These are phyloP conservation scores for Inonotus obliquus DNA, from an alignment of 1,284 basidiomycete genomes.

Conservation along the genomic window DNA sequence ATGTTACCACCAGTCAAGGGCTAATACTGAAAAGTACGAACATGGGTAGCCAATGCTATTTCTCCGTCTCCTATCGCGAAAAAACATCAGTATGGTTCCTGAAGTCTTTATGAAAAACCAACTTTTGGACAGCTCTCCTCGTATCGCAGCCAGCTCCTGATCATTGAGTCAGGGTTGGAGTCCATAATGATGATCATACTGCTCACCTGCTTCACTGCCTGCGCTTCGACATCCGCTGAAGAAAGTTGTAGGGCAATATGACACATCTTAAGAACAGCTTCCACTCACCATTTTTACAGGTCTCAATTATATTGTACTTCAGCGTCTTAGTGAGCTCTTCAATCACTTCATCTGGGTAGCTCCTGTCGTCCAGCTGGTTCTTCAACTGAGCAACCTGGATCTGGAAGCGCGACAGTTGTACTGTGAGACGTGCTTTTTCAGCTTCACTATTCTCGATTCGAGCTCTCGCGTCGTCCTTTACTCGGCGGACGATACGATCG, in stretches of 20 bases:
- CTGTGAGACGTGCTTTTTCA: conserved; percentile 4
- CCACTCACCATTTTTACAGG: conserved; percentile 4
- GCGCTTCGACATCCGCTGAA: neutral
- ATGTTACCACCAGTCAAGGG: neutral
- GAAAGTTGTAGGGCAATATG: neutral
- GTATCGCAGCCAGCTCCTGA: conserved; percentile 3
- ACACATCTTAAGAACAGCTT: neutral
- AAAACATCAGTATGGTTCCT: neutral
- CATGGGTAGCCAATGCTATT: neutral
- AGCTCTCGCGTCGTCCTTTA: conserved; percentile 4
- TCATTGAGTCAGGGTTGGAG: neutral
- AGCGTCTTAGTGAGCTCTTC: conserved; percentile 10
- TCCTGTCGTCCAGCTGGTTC: conserved; percentile 10
- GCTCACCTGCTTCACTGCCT: neutral
- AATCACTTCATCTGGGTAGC: conserved; percentile 15
- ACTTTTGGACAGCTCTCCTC: neutral
- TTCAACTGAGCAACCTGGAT: conserved; percentile 14
- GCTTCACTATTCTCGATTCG: conserved; percentile 10
- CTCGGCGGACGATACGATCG: conserved; percentile 10
- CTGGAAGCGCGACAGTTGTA: conserved; percentile 12
- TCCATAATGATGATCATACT: neutral
- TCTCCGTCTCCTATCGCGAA: neutral
- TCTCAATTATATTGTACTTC: neutral
- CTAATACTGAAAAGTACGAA: neutral
- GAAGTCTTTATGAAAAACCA: neutral